Base-by-base conservation (phyloP, 140 eudicot genomes). In the Ambrosia hybrid region DNA sequence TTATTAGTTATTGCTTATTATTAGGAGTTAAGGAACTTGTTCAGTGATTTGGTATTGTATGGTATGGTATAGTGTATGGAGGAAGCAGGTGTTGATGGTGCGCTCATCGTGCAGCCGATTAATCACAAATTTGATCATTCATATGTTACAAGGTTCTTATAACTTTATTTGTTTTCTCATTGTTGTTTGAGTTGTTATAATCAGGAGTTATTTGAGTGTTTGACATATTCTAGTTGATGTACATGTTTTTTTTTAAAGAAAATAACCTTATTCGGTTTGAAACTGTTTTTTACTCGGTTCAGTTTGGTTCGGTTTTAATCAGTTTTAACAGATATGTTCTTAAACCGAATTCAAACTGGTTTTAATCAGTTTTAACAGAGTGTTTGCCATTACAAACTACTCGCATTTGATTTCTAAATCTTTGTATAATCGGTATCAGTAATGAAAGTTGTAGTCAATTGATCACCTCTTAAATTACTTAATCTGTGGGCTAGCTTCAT, bases 81-180 rank as follows among this genome's bases (percentile, higher is more conserved):
- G 46, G 89, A 89, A 14, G 96, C 96, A 65, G 88, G 80, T 49
- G 98, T 91, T 57, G 91, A 91, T 81, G 95, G 95, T 79, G 96
- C 98, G 4, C 69, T 91, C 13, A 89, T 89, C 14, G 96, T 91
- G 80, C 98, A 91, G 80, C 98, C 98, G 56, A 89, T 91, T 53
- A 91, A 91, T 79, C 96, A 88, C 70, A 92, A 85, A 69, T 92
- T 86, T 71, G 98, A 89, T 85, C 98, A 92, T 85, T 92, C 98
- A 38, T 83, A 83, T 55, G 96, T 92, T 17, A 81, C 98, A 62
- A 89, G 95, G 98, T 86, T 67, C 3, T 3, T 6, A 60, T 0
- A 7, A 16, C 38, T 14, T 8, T 65, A 2, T 43, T 16, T 15
- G 37, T 76, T 38, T 53, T 55, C 9, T 36, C 30, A n/a, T 37